Conservation (phyloP, 1,139 yeast genomes). For the Geotrichum citri-aurantii region DNA sequence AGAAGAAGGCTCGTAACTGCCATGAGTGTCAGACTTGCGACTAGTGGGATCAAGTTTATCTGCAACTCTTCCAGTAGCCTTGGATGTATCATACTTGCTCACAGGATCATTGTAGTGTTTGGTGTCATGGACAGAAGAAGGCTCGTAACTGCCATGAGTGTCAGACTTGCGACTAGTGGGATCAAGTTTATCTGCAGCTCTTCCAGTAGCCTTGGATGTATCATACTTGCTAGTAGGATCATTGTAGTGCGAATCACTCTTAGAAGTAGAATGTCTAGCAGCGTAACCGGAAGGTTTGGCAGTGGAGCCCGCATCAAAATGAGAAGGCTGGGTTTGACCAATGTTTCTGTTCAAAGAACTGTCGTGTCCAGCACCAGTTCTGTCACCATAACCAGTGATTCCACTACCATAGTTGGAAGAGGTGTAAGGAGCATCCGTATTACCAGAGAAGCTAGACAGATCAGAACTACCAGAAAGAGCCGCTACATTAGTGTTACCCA, state of each 20-base stretch:
- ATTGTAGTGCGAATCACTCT: neutral
- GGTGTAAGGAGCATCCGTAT: neutral
- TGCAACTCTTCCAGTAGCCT: too few species aligned
- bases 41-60: neutral
- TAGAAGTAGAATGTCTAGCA: neutral
- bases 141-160: neutral
- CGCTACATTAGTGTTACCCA: neutral
- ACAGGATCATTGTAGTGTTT: neutral
- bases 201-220: constrained; percentile 6
- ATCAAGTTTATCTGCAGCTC: constrained; percentile 5
- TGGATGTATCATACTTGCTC: neutral
- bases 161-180: neutral
- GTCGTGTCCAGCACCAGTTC: too few species aligned
- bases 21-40: too few species aligned
- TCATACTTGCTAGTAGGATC: constrained; percentile 8
- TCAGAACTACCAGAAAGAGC: neutral
- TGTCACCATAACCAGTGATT: neutral
- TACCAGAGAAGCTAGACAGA: neutral
- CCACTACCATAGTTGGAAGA: neutral
- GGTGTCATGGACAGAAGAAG: neutral
- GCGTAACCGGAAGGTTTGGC: neutral
- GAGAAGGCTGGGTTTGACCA: too few species aligned
- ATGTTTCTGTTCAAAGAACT: too few species aligned
- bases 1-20: too few species aligned
- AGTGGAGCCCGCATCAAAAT: too few species aligned